Evolutionary conservation across 192 early-diverging fungal genomes (phyloP).

Genomic region (Pilaira anomala): DNA sequence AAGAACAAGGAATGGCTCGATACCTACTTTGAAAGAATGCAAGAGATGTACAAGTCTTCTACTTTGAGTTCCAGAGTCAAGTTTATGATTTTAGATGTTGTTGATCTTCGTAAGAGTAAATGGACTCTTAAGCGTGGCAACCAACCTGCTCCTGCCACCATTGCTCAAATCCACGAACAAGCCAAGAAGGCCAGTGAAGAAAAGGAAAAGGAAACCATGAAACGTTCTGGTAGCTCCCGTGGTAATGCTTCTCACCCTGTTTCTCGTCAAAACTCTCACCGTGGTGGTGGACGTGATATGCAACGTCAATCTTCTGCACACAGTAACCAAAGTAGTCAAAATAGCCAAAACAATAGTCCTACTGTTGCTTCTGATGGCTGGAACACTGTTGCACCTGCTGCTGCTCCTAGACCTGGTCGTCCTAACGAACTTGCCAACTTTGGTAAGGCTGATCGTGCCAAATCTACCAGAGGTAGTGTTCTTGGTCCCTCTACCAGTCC

Average conservation of each 20-base stretch:
- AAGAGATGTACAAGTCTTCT: conserved; percentile 64
- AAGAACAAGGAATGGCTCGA: conserved; percentile 70
- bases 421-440: conserved; percentile 73
- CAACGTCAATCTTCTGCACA: conserved; percentile 33
- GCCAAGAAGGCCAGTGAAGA: conserved; percentile 56
- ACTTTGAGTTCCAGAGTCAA: conserved; percentile 83
- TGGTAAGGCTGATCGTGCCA: conserved; percentile 65
- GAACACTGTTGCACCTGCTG: conserved; percentile 54
- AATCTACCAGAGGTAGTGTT: conserved; percentile 37
- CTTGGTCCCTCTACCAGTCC: conserved; percentile 49
- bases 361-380: conserved; percentile 63
- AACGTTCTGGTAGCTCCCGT: conserved; percentile 62
- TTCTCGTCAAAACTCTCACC: conserved; percentile 56
- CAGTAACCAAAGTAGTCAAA: neutral
- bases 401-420: conserved; percentile 40
- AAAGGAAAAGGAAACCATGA: conserved; percentile 69
- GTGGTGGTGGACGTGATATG: conserved; percentile 37
- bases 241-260: conserved; percentile 60
- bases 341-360: conserved; percentile 16
- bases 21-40: conserved; percentile 82
- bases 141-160: conserved; percentile 78
- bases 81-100: conserved; percentile 80
- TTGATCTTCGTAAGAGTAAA: conserved; percentile 58
- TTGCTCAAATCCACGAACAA: conserved; percentile 88
- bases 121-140: conserved; percentile 71